These are phyloP conservation scores for Aegle marmelos DNA, from an alignment of 345 rosid genomes.

Conservation along the genomic window DNA sequence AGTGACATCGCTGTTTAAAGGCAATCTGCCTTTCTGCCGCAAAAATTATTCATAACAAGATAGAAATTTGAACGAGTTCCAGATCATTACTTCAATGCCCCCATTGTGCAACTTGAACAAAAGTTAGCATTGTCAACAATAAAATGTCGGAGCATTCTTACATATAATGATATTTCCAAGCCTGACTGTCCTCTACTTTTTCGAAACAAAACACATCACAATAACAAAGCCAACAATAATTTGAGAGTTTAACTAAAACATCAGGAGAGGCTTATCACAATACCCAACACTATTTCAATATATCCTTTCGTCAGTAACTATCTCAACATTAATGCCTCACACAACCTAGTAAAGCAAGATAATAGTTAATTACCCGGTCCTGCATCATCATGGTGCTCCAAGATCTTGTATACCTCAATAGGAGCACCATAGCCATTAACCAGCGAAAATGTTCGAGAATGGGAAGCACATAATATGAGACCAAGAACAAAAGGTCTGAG, in stretches of 20 bases:
- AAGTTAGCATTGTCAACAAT: not conserved
- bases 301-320: not conserved
- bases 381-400: slow-evolving; percentile 88
- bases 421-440: slow-evolving; percentile 90
- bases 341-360: not conserved
- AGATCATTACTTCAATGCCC: not conserved
- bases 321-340: not conserved
- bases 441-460: slow-evolving; percentile 81
- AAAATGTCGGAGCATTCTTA: not conserved
- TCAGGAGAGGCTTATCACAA: not conserved
- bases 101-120: not conserved
- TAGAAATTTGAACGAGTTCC: not conserved
- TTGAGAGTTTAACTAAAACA: not conserved
- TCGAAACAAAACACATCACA: not conserved
- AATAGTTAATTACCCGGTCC: slow-evolving; percentile 47
- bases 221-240: not conserved
- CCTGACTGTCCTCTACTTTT: not conserved
- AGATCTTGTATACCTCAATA: slow-evolving; percentile 71
- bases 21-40: not conserved
- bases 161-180: not conserved
- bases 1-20: not conserved
- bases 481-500: slow-evolving; percentile 70
- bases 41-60: not conserved
- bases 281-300: not conserved
- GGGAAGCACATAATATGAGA: slow-evolving; percentile 81